Percentiles rank a stretch among this genome's conserved stretches.
These are phyloP conservation scores for Saturnispora hagleri DNA, from an alignment of 805 yeast species.

Conservation along the genomic window DNA sequence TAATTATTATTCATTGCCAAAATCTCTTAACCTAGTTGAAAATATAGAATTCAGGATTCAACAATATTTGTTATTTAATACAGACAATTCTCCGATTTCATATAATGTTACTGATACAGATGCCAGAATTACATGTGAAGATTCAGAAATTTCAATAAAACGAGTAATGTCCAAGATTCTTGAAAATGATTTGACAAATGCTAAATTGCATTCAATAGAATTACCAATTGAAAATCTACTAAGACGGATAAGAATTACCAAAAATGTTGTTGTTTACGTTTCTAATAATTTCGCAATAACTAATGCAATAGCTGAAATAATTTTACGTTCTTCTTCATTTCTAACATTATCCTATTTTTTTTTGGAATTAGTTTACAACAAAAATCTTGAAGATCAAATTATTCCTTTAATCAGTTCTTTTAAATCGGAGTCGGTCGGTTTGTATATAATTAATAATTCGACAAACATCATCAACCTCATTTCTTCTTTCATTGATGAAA, in stretches of 20 bases:
- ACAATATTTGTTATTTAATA: slow-evolving; percentile 68
- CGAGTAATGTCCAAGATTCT: slow-evolving; percentile 49
- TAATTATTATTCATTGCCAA: slow-evolving; percentile 34
- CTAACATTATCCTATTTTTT: slow-evolving; percentile 13
- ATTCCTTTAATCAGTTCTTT: neutral
- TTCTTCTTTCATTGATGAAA: neutral
- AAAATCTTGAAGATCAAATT: neutral
- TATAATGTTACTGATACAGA: slow-evolving; percentile 30
- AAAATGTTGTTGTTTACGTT: slow-evolving; percentile 17
- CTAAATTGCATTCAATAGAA: slow-evolving; percentile 31
- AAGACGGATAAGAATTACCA: slow-evolving; percentile 32
- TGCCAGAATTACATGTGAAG: slow-evolving; percentile 29
- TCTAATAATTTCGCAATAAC: slow-evolving; percentile 15
- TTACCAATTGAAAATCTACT: slow-evolving; percentile 44
- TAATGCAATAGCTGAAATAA: neutral
- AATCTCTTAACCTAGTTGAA: slow-evolving; percentile 9
- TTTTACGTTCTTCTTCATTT: slow-evolving; percentile 16
- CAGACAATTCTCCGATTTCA: slow-evolving; percentile 12
- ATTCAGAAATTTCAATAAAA: slow-evolving; percentile 42
- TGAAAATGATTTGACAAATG: slow-evolving; percentile 43
- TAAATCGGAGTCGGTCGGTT: neutral
- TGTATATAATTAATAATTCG: slow-evolving; percentile 1
- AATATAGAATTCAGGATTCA: slow-evolving; percentile 67
- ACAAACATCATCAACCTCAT: slow-evolving; percentile 5
- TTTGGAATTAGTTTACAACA: slow-evolving; percentile 6